Base-by-base conservation (phyloP, 2,329 filamentous ascomycete species). In the Dactylonectria estremocensis region DNA sequence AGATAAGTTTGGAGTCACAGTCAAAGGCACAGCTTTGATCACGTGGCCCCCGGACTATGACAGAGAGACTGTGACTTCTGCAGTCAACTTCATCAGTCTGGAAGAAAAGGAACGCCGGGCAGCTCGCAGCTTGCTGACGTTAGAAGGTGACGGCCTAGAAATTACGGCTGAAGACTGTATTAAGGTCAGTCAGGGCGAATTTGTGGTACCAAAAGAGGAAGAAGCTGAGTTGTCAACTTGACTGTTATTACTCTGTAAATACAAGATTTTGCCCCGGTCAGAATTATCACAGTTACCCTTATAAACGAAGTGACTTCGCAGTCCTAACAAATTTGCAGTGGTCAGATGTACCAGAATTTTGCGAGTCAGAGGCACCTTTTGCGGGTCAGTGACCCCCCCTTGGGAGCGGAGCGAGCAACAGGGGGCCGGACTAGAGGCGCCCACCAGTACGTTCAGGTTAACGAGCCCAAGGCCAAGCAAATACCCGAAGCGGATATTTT, bases 81-180 rank as follows among this genome's bases (percentile, higher is more conserved):
- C 49, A n/a, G 49, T 31, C 20, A 52, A 20, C 28, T 52, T 52
- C 22, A 22, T 31, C 49, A 52, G 20, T 22, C 28, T 52, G 31
- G 49, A 52, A 22, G 49, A 52, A 52, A 52, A 22, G 49, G 49
- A 52, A 52, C 49, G 49, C 49, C 49, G n/a, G 11, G 49, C 49
- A 10, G 31, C 20, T 52, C 49, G 49, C 11, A 20, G 28, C 20
- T 20, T 52, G n/a, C 49, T 52, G 28, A 52, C 22, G 16, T 52
- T 52, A 52, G 49, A 52, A 52, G 49, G 5, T 28, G 49, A 52
- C 22, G 49, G 31, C 49, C 28, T 52, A 31, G 49, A 52, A 52
- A 52, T 52, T 11, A 24, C n/a, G 31, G 49, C 49, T 52, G 49
- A 52, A 52, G 49, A 52, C 11, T 28, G 20, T 11, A 52, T 52